phyloP scores from a whole-genome alignment of 106 monocot genomes.

The Dendrobium officinale region DNA sequence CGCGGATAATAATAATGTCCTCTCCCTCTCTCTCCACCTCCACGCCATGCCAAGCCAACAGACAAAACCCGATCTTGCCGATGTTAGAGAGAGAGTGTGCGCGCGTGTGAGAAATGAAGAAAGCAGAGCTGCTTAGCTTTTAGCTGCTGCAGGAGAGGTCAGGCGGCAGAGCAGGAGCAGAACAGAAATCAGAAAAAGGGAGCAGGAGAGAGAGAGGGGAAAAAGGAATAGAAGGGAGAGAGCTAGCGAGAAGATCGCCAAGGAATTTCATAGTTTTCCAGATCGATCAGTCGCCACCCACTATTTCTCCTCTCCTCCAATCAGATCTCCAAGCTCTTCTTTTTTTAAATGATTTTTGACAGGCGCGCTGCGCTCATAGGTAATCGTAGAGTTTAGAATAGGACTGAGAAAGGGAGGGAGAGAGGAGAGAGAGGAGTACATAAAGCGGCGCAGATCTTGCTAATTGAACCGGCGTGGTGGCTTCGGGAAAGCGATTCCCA shows the following conservation, averaged over 20 bases:
- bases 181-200: not conserved
- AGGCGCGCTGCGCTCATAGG: not conserved
- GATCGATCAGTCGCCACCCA: too few species aligned
- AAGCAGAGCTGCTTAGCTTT: not conserved
- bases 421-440: not conserved
- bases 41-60: not conserved
- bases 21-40: not conserved
- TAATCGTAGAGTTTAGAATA: not conserved
- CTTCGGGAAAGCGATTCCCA: constrained; percentile 46
- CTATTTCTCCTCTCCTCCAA: too few species aligned
- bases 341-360: not conserved
- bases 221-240: too few species aligned
- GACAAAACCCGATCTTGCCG: too few species aligned
- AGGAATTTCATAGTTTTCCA: too few species aligned
- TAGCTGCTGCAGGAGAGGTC: not conserved
- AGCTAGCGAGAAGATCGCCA: too few species aligned
- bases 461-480: constrained; percentile 24
- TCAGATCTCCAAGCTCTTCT: too few species aligned
- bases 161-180: not conserved
- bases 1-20: not conserved
- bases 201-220: too few species aligned
- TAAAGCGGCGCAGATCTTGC: not conserved
- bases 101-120: too few species aligned
- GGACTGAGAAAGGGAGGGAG: not conserved
- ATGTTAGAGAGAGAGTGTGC: not conserved